Evolutionary conservation across 352 stramenopile genomes (phyloP), one percentile per base, ranked within the genome.

Genomic region (Aphanomyces cochlioides): DNA sequence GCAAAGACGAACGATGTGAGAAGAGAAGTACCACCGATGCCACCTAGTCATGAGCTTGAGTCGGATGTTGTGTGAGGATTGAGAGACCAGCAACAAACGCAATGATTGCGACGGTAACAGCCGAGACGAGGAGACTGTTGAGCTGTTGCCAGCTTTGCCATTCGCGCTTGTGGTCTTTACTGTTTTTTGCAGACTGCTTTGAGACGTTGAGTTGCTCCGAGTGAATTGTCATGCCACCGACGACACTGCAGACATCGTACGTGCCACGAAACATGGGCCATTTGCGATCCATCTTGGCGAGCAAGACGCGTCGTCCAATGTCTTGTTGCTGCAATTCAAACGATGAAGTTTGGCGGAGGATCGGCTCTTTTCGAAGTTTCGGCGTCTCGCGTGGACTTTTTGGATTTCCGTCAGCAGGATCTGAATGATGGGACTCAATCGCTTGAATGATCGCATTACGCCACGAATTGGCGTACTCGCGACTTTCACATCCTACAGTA

Each of bases 11-110:
- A 67, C 4, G 82, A 84, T 0, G 84, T 67, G 0, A 78, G 57
- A 45, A 88, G 73, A 3, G 82, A 83, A 17, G 75, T 82, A n/a
- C 84, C 84, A 56, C 82, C 84, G 66, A 91, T 90, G 43, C 78
- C 78, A 50, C 54, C 54, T 61, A 37, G 12, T 7, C 54, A 58
- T 58, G 50, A 10, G 19, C 15, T 13, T 37, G 13, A 19, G 21
- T 12, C 10, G 50, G 7, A n/a, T 19, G n/a, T 13, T 45, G n/a
- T 2, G 19, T 17, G 19, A 61, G 7, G 21, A 37, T 12, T 36
- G 50, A 58, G n/a, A 19, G 5, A 61, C 78, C 84, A 3, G 84
- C 84, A 15, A 90, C 59, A 73, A 91, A 91, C 47, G 82, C 82
- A 41, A 87, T 78, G 4, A 89, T 47, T 3, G 74, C 82, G 5